phyloP scores from a whole-genome alignment of 1,284 basidiomycete genomes.

The Heliocybe sulcata region DNA sequence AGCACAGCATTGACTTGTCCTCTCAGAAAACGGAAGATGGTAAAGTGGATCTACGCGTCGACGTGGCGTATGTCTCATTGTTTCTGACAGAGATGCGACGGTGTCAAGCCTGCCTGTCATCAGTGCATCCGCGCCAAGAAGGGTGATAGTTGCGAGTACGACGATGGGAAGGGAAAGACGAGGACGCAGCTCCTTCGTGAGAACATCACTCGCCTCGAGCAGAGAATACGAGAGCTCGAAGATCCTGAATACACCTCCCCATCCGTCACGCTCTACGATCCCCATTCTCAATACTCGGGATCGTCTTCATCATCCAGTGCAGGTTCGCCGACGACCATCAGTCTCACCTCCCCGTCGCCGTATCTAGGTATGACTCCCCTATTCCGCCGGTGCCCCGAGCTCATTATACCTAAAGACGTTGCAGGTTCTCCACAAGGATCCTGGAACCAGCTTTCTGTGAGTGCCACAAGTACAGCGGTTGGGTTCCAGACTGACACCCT shows the following conservation, averaged over 20 bases:
- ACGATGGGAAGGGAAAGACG: conserved; percentile 39
- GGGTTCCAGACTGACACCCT: background rate
- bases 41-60: conserved; percentile 21
- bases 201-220: conserved; percentile 31
- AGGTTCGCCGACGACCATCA: conserved; percentile 48
- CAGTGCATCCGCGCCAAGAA: conserved; percentile 35
- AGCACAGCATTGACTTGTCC: conserved; percentile 8
- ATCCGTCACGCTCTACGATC: conserved; percentile 29
- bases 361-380: conserved; percentile 16
- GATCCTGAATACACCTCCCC: conserved; percentile 25
- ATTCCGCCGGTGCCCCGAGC: conserved; percentile 2
- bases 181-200: conserved; percentile 38
- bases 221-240: conserved; percentile 35
- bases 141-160: conserved; percentile 33
- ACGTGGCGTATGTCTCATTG: conserved; percentile 4
- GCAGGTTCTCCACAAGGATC: background rate
- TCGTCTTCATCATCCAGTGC: conserved; percentile 58
- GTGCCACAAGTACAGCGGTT: conserved; percentile 3
- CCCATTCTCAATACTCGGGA: conserved; percentile 34
- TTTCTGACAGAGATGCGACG: conserved; percentile 31
- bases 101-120: conserved; percentile 32
- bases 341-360: conserved; percentile 53
- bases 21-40: conserved; percentile 72
- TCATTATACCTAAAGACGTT: background rate
- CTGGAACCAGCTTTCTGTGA: conserved; percentile 12